Conservation (phyloP, 2,329 filamentous ascomycete genomes). For the Rhinocladiella similis region DNA sequence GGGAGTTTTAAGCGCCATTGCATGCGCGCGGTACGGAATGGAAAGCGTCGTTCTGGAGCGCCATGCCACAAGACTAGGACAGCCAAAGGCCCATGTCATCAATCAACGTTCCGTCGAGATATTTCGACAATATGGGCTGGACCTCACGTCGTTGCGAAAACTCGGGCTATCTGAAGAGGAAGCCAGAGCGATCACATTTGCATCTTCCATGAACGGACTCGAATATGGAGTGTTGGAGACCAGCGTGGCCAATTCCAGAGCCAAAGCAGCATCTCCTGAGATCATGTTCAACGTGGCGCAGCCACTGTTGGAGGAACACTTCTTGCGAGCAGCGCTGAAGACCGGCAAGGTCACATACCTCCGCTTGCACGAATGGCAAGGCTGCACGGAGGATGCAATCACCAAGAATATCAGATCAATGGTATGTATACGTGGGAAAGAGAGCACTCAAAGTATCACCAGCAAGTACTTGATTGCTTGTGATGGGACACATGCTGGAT, state of each 20-base stretch:
- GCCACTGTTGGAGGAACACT: conserved; percentile 8
- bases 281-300: conserved; percentile 11
- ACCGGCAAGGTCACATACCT: conserved; percentile 7
- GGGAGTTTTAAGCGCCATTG: conserved; percentile 41
- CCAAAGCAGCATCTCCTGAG: conserved; percentile 4
- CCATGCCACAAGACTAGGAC: conserved; percentile 29
- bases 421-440: background rate
- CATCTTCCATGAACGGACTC: conserved; percentile 6
- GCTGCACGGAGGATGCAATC: conserved; percentile 4
- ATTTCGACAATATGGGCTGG: conserved; percentile 31
- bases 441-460: background rate
- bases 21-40: conserved; percentile 15
- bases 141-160: conserved; percentile 1
- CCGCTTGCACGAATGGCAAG: conserved; percentile 4
- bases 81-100: conserved; percentile 33
- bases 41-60: conserved; percentile 24
- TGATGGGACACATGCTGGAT: conserved; percentile 11
- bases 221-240: conserved; percentile 1
- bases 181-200: background rate
- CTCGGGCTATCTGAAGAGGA: conserved; percentile 1
- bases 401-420: too few species aligned
- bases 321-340: background rate
- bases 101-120: conserved; percentile 32
- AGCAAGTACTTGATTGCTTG: conserved; percentile 12
- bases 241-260: conserved; percentile 15